phyloP scores from a whole-genome alignment of 345 rosid species.

The Geranium rotundifolium region DNA sequence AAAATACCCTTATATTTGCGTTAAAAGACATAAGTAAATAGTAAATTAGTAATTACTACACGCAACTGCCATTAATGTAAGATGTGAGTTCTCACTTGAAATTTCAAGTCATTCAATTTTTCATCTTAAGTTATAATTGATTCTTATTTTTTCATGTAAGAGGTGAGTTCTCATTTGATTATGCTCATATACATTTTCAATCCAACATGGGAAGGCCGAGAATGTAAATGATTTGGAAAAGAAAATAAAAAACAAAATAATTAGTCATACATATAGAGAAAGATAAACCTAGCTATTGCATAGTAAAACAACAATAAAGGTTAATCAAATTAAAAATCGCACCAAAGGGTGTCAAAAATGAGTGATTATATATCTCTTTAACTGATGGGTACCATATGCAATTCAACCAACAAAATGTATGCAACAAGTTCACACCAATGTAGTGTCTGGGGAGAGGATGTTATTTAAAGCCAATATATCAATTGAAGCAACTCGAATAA shows the following conservation, averaged over 20 bases:
- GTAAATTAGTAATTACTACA: no score
- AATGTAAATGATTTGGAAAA: background rate
- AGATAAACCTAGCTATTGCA: background rate
- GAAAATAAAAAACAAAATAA: background rate
- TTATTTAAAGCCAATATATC: background rate
- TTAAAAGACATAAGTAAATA: no score
- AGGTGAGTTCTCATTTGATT: no score
- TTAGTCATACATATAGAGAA: background rate
- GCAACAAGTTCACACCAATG: background rate
- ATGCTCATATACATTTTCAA: no score
- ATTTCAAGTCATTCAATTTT: no score
- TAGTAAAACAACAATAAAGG: background rate
- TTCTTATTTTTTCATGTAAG: no score
- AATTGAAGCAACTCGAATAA: background rate
- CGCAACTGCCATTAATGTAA: no score
- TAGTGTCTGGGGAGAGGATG: background rate
- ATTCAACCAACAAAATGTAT: background rate
- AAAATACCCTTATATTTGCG: no score
- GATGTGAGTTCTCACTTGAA: no score
- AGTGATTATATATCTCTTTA: no score
- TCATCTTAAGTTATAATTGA: no score
- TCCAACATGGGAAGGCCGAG: constrained; percentile 48
- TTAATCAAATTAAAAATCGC: background rate
- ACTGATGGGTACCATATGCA: background rate
- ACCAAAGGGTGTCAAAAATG: background rate